Evolutionary conservation across 83 land plant species (phyloP).

Genomic region (Diphasiastrum complanatum): DNA sequence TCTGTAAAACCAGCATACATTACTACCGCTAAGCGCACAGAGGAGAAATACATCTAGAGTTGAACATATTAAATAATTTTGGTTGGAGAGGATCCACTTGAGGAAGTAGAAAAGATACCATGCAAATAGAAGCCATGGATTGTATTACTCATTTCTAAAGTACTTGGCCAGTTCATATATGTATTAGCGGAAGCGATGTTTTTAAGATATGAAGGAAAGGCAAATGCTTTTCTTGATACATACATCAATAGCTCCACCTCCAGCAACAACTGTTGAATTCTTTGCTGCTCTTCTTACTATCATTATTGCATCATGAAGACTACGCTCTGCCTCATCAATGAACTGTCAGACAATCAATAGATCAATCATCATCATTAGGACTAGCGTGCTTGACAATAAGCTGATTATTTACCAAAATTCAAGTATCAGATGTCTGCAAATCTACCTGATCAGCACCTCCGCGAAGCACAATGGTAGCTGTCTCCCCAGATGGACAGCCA

Average conservation of each 20-base stretch:
- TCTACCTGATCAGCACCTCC: constrained; percentile 98
- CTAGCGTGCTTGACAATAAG: background rate
- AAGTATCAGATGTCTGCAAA: background rate
- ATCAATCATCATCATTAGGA: constrained; percentile 1
- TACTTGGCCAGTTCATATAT: too few relatives aligned
- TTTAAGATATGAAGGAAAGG: too few relatives aligned
- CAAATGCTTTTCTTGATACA: too few relatives aligned
- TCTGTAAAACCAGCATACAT: constrained; percentile 35
- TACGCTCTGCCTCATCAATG: constrained; percentile 97
- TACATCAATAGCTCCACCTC: constrained; percentile 99
- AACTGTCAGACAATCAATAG: constrained; percentile 46
- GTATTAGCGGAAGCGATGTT: too few relatives aligned
- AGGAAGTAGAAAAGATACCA: background rate
- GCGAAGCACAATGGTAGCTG: constrained; percentile 95
- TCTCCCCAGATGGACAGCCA: constrained; percentile 90
- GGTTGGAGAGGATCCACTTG: too few relatives aligned
- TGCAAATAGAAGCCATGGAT: too few relatives aligned
- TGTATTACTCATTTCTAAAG: too few relatives aligned
- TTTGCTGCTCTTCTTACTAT: constrained; percentile 95
- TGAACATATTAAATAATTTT: background rate
- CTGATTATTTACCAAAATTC: background rate
- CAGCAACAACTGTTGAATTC: constrained; percentile 94
- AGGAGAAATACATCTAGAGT: background rate
- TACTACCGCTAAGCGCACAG: background rate
- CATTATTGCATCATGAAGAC: constrained; percentile 99